phyloP scores from a whole-genome alignment of 495 filamentous ascomycete genomes.

The Penicillium atrosanguineum region DNA sequence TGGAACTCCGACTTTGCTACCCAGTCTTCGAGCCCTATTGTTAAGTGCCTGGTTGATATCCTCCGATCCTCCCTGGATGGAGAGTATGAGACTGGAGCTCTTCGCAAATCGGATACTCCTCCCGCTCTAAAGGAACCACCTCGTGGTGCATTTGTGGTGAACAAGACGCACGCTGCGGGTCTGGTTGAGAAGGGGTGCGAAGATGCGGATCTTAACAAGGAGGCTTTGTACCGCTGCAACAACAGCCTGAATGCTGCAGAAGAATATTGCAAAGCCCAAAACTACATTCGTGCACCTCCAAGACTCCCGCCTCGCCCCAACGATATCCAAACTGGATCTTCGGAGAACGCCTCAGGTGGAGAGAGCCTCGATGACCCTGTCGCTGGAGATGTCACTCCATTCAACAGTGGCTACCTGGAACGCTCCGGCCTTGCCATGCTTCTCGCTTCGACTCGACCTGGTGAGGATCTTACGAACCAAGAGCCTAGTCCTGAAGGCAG shows the following conservation, averaged over 20 bases:
- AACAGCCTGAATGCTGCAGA: constrained; percentile 56
- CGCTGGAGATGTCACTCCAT: constrained; percentile 30
- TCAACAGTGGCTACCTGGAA: constrained; percentile 28
- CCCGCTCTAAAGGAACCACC: constrained; percentile 33
- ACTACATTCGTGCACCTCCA: constrained; percentile 36
- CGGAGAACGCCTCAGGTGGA: constrained; percentile 25
- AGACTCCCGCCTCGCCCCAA: constrained; percentile 60
- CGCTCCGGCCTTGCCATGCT: constrained; percentile 39
- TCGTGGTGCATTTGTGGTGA: constrained; percentile 46
- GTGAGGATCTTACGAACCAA: constrained; percentile 21
- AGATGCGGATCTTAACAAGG: constrained; percentile 60
- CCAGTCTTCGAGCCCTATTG: constrained; percentile 67
- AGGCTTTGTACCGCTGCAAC: constrained; percentile 80
- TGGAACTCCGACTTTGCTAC: constrained; percentile 75
- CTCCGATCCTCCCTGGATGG: constrained; percentile 74
- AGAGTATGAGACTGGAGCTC: constrained; percentile 68
- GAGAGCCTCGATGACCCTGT: constrained; percentile 32
- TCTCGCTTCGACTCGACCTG: constrained; percentile 32
- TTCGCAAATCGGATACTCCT: constrained; percentile 56
- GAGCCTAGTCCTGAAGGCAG: constrained; percentile 19
- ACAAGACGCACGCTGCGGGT: constrained; percentile 41
- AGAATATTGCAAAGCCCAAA: constrained; percentile 72
- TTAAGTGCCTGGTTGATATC: constrained; percentile 80
- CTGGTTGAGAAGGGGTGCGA: constrained; percentile 47
- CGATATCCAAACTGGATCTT: constrained; percentile 50